Evolutionary conservation across 345 rosid species (phyloP), one percentile per base, ranked within the genome.

Genomic region (Pelargonium nanum): DNA sequence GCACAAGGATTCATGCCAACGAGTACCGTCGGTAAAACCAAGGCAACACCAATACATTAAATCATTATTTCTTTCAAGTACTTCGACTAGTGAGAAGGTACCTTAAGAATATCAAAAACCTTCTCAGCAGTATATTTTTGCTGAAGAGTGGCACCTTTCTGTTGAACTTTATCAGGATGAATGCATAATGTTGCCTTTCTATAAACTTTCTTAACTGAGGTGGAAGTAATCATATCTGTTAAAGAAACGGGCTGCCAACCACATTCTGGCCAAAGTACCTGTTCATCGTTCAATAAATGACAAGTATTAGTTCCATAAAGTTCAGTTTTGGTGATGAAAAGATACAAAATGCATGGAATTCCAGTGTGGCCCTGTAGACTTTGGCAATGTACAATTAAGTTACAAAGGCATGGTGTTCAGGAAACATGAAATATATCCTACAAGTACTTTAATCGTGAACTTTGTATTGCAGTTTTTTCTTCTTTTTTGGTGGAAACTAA

Each of bases 121-220:
- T 90, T 90, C 78, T 90, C 99, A 9, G 97, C 97, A 26, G 69
- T 85, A 72, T 84, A 94, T 66, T 90, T 90, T 55, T 94, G 96
- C 65, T 85, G 79, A 70, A 88, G 73, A 44, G 77, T 88, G 59
- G 97, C 92, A 65, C 97, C 97, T 73, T 89, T 93, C 77, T 89
- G 99, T 69, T 90, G 97, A 68, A 90, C 99, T 82, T 94, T 94
- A 62, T 94, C 99, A n/a, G 97, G 99, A 73, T 94, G 97, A 56
- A 94, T 80, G 66, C 68, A 83, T 58, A 90, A 63, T 7, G 86
- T 76, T 70, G 99, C 93, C 82, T 82, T 94, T 61, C 86, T 80
- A 64, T 86, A 94, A 1, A 86, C 93, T 62, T 90, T 90, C 77
- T 90, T 94, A 50, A 94, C 99, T 9, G 95, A 78, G 22, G 80